Evolutionary conservation across 305 asterid genomes (phyloP).

Genomic region (Ajuga reptans): DNA sequence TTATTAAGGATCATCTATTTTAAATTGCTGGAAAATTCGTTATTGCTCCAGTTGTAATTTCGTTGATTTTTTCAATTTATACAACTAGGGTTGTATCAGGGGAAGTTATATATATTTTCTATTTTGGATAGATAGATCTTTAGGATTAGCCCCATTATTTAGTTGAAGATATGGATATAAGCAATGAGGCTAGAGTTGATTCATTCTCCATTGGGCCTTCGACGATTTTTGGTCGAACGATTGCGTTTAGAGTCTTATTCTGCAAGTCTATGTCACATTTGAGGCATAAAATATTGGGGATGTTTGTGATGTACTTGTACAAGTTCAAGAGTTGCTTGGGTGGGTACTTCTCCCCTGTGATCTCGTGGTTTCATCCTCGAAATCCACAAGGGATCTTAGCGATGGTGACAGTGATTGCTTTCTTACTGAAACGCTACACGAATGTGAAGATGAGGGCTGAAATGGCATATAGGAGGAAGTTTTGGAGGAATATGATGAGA

Average conservation of each 20-base stretch:
- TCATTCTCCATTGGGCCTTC: conserved; percentile 81
- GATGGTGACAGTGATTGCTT: conserved; percentile 61
- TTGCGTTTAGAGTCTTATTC: conserved; percentile 68
- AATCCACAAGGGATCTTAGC: conserved; percentile 84
- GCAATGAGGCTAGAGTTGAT: conserved; percentile 78
- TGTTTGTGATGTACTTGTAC: conserved; percentile 33
- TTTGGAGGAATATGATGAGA: conserved; percentile 94
- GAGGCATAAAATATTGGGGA: conserved; percentile 43
- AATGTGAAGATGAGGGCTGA: conserved; percentile 67
- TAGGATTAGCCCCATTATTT: background rate
- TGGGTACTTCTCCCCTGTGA: conserved; percentile 41
- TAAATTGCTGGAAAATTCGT: conserved; percentile 1
- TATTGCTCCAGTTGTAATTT: background rate
- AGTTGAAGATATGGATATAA: conserved; percentile 58
- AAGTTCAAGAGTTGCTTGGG: conserved; percentile 37
- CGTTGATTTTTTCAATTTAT: conserved; percentile 1
- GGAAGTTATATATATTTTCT: background rate
- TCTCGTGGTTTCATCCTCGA: conserved; percentile 80
- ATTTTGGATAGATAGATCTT: background rate
- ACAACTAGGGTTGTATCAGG: background rate
- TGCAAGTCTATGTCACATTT: conserved; percentile 67
- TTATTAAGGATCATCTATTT: background rate
- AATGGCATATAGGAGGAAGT: conserved; percentile 85
- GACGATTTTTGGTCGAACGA: conserved; percentile 58
- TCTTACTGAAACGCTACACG: conserved; percentile 67